These are phyloP conservation scores for Cornus kousa DNA, from an alignment of 148 eudicot species.

Conservation along the genomic window DNA sequence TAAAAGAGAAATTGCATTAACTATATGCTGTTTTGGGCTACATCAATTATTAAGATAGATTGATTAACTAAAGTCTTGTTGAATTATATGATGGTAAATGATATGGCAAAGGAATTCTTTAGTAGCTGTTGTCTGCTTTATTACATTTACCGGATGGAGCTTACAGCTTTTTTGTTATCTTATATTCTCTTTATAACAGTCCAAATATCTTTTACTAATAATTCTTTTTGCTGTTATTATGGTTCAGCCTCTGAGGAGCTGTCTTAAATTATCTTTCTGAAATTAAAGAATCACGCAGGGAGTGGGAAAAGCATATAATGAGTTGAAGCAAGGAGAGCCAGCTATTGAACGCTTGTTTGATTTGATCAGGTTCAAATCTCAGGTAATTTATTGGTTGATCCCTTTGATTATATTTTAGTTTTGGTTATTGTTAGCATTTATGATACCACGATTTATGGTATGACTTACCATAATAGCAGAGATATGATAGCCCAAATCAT, in stretches of 20 bases:
- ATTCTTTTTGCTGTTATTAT: slow-evolving; percentile 12
- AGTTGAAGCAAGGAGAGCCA: slow-evolving; percentile 95
- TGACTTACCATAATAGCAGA: no score
- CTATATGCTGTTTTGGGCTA: not conserved
- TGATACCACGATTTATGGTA: no score
- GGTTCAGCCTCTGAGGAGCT: slow-evolving; percentile 30
- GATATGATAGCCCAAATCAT: no score
- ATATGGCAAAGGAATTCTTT: not conserved
- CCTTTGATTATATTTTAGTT: not conserved
- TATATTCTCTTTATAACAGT: not conserved
- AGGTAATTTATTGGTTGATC: slow-evolving; percentile 36
- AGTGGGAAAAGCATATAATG: slow-evolving; percentile 95
- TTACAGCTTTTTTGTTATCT: not conserved
- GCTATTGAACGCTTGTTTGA: slow-evolving; percentile 88
- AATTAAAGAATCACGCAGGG: slow-evolving; percentile 55
- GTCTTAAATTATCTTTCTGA: slow-evolving; percentile 30
- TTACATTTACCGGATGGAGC: not conserved
- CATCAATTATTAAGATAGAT: not conserved
- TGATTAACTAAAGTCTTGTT: not conserved
- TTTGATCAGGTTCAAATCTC: slow-evolving; percentile 61
- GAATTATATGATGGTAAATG: not conserved
- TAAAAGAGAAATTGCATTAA: not conserved
- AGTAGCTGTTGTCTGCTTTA: not conserved
- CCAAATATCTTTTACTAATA: slow-evolving; percentile 10
- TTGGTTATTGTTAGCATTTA: no score